Conservation (phyloP, 139 green algal genomes). For the Ostreobium quekettii region DNA sequence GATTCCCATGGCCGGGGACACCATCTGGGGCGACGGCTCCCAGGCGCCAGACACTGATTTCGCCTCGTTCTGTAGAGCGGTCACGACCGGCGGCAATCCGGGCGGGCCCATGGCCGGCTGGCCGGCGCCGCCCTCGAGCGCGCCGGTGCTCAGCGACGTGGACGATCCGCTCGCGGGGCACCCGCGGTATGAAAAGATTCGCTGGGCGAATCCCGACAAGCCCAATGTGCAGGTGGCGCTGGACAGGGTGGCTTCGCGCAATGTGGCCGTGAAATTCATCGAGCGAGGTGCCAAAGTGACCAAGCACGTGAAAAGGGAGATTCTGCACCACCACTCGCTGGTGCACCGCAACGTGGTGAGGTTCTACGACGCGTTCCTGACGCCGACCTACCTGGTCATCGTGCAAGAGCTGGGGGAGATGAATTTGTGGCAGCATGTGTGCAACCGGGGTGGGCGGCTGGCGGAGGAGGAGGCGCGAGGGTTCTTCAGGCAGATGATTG, state of each 20-base stretch:
- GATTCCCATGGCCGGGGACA: too few relatives aligned
- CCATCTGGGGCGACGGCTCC: too few relatives aligned
- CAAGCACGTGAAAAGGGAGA: constrained; percentile 50
- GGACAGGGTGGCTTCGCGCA: neutral
- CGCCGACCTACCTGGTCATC: constrained; percentile 21
- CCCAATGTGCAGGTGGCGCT: neutral
- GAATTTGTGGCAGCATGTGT: constrained; percentile 19
- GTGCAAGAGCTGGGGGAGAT: constrained; percentile 24
- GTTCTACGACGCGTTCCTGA: constrained; percentile 35
- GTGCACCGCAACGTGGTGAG: constrained; percentile 50
- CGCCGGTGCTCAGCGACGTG: neutral
- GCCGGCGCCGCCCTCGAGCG: too few relatives aligned
- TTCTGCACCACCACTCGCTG: constrained; percentile 46
- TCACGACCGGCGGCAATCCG: too few relatives aligned
- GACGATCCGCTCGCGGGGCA: neutral
- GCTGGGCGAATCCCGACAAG: neutral
- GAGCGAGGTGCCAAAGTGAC: constrained; percentile 13
- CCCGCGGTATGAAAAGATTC: neutral
- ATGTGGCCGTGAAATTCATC: constrained; percentile 21
- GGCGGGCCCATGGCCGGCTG: too few relatives aligned
- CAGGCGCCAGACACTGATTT: too few relatives aligned
- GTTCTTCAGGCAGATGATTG: constrained; percentile 28
- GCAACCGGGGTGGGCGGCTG: constrained; percentile 8
- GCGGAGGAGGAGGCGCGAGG: constrained; percentile 18
- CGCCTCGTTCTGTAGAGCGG: too few relatives aligned